Percentiles rank a stretch among this genome's conserved stretches.
Evolutionary conservation across 192 early-diverging fungal species (phyloP).

Genomic region (Coemansia sp.): DNA sequence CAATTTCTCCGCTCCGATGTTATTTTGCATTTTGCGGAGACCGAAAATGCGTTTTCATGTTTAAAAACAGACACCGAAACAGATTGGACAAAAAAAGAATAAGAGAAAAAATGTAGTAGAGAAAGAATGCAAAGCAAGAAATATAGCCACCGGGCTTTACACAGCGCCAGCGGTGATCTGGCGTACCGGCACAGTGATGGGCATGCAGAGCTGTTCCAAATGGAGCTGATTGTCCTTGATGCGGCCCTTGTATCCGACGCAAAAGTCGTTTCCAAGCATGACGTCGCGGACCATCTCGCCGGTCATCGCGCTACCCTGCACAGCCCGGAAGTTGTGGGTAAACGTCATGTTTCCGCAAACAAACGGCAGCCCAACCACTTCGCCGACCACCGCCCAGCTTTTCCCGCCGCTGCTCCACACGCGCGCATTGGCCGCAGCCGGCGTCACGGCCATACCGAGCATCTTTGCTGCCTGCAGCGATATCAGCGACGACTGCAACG

Average conservation of each 20-base stretch:
- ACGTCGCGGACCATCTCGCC: constrained; percentile 46
- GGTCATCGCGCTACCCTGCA: constrained; percentile 26
- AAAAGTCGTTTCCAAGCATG: constrained; percentile 53
- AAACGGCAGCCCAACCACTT: constrained; percentile 46
- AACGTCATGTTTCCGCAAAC: constrained; percentile 53
- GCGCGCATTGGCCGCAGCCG: constrained; percentile 24
- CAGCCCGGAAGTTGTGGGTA: constrained; percentile 47
- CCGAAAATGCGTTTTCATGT: too few species aligned
- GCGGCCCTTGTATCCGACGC: constrained; percentile 50
- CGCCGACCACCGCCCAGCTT: constrained; percentile 45
- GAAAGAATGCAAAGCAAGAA: neutral
- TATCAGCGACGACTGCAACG: constrained; percentile 49
- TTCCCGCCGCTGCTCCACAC: constrained; percentile 45
- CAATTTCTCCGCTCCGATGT: too few species aligned
- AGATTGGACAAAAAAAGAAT: too few species aligned
- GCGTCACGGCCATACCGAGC: constrained; percentile 25
- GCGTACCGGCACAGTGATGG: constrained; percentile 46
- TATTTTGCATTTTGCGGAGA: too few species aligned
- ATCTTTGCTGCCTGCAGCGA: constrained; percentile 40
- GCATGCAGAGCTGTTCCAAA: constrained; percentile 44
- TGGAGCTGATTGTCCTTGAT: constrained; percentile 52
- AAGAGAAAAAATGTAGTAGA: neutral
- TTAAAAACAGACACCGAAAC: too few species aligned
- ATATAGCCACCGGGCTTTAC: neutral
- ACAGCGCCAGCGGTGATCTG: constrained; percentile 24